Evolutionary conservation across 768 basidiomycete genomes (phyloP), one percentile per base, ranked within the genome.

Genomic region (Amanita molliuscula): DNA sequence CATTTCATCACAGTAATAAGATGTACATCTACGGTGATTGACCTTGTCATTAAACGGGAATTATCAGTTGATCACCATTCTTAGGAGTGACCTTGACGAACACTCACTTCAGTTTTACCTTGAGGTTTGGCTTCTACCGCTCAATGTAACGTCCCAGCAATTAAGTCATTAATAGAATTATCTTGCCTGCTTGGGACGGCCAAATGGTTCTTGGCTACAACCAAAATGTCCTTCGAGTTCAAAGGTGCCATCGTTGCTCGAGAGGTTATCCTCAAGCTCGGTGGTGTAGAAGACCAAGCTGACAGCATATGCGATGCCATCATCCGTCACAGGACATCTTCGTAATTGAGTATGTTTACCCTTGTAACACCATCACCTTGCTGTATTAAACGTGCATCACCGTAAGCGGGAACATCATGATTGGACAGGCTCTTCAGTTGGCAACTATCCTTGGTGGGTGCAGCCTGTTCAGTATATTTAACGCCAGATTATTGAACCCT

Each of bases 141-240:
- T 21, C 43, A 18, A 23, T 43, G 18, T 26, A 43, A n/a, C 16
- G 35, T 44, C 44, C 36, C 37, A 1, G 26, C 10, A 44, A 25
- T 40, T 31, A 13, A 31, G 13, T 31, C 31, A 31, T 31, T 40
- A 43, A 50, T 41, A 76, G 65, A 72, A 74, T 60, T 76, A 72
- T 59, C 64, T 77, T 31, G 63, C 73, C 28, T 76, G 75, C 54
- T 77, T 41, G 76, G 76, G 40, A 73, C 73, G 3, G 73, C 72
- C 5, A 67, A 74, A 41, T 64, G 62, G 20, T 77, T 71, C 55
- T 63, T 76, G 41, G 54, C 68, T n/a, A 74, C 70, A 21, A 78
- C 77, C n/a, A 75, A 75, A 53, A 62, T 77, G 61, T 74, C 72
- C 11, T 78, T 79, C 56, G 77, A 79, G 61, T 77, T 75, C 64